A percentile compares a stretch with the other conserved stretches of the same genome.
Conservation (phyloP, 257 asterid genomes). For the Anisodus tanguticus region DNA sequence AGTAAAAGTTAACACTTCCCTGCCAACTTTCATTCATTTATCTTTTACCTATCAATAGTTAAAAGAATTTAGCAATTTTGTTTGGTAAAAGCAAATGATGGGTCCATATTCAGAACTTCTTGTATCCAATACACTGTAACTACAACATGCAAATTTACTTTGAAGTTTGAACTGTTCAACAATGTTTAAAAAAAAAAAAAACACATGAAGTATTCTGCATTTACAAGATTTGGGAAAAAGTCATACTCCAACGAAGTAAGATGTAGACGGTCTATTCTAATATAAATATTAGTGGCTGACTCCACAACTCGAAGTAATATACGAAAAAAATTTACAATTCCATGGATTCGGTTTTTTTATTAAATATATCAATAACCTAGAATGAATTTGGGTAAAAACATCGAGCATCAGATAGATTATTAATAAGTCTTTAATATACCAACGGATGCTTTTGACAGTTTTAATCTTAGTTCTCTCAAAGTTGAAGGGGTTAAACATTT, state of each 20-base stretch:
- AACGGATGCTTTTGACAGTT: slow-evolving; percentile 6
- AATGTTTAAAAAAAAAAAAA: neutral
- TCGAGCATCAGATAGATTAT: slow-evolving; percentile 6
- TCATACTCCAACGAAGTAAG: accelerated
- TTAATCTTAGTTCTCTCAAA: neutral
- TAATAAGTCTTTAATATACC: neutral
- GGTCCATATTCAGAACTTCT: slow-evolving; percentile 10
- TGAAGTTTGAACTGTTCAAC: neutral
- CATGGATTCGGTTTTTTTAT: no score
- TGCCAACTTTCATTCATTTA: neutral
- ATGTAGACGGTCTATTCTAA: accelerated
- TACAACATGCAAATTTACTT: neutral
- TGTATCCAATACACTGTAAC: slow-evolving; percentile 10
- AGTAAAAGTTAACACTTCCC: neutral
- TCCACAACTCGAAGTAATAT: neutral
- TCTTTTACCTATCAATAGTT: slow-evolving; percentile 7
- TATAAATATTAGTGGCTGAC: neutral
- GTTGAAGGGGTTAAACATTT: neutral
- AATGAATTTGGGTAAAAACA: neutral
- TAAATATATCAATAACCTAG: no score
- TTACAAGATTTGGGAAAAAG: accelerated
- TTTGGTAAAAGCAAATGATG: slow-evolving; percentile 14
- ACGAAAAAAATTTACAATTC: no score
- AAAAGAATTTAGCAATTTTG: neutral
- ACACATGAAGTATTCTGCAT: neutral